These are phyloP conservation scores for Talaromyces marneffei DNA, from an alignment of 2,329 filamentous ascomycete species.

Conservation along the genomic window DNA sequence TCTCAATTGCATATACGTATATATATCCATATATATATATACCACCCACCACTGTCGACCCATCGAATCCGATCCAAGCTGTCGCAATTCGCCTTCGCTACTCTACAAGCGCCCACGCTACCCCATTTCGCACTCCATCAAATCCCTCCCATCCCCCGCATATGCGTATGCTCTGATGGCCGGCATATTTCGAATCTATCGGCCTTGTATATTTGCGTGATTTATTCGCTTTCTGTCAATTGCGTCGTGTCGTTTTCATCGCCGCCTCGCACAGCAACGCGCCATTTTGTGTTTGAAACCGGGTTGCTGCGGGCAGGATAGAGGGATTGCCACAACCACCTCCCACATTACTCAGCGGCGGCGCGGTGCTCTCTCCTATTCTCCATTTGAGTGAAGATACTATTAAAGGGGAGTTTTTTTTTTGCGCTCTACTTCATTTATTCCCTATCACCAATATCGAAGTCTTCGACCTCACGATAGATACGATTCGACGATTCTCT, in stretches of 20 bases:
- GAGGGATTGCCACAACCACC: not conserved
- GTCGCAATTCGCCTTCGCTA: not conserved
- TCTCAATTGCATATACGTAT: not conserved
- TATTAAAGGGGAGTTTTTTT: too few relatives aligned
- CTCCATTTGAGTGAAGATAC: not conserved
- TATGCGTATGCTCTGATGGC: not conserved
- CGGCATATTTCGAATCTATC: not conserved
- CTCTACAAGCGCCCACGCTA: constrained; percentile 2
- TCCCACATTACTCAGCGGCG: constrained; percentile 4
- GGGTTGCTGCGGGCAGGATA: not conserved
- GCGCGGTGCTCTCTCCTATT: not conserved
- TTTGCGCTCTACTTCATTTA: not conserved
- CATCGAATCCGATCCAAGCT: not conserved
- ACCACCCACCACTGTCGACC: not conserved
- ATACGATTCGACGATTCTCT: not conserved
- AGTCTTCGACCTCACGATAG: not conserved
- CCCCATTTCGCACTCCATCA: not conserved
- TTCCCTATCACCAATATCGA: not conserved
- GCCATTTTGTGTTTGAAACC: not conserved
- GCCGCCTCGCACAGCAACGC: not conserved
- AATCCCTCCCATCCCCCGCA: not conserved
- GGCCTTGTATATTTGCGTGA: not conserved
- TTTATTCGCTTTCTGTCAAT: not conserved
- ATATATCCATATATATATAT: not conserved
- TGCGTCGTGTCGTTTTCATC: not conserved